These are phyloP conservation scores for Gaertneriomyces semiglobifer DNA, from an alignment of 192 early-diverging fungal species.

Conservation along the genomic window DNA sequence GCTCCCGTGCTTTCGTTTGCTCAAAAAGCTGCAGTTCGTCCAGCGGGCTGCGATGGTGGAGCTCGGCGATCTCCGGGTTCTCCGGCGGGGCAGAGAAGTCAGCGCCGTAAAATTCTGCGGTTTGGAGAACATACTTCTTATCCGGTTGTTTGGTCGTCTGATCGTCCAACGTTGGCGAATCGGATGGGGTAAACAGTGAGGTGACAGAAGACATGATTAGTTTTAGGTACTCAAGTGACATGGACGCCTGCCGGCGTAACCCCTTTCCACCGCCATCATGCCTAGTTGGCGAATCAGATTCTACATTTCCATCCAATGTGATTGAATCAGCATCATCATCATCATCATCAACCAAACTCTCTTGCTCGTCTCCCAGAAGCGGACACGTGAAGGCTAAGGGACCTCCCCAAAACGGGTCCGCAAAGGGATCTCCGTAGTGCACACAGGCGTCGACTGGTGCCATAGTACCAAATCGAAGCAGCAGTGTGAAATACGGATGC, in stretches of 20 bases:
- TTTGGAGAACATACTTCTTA: conserved; percentile 27
- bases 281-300: not conserved
- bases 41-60: conserved; percentile 2
- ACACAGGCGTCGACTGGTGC: conserved; percentile 14
- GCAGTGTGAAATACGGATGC: too few relatives aligned
- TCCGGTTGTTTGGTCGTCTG: conserved; percentile 17
- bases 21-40: conserved; percentile 15
- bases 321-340: not conserved
- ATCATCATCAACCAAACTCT: not conserved
- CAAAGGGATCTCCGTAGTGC: conserved; percentile 3
- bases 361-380: not conserved
- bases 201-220: conserved; percentile 11
- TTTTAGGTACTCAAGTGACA: conserved; percentile 4
- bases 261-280: not conserved
- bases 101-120: conserved; percentile 40
- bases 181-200: conserved; percentile 2
- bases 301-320: not conserved
- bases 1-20: conserved; percentile 12
- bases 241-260: conserved; percentile 3
- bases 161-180: not conserved
- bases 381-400: not conserved
- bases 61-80: conserved; percentile 12
- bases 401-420: not conserved
- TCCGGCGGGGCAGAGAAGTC: conserved; percentile 34
- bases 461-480: conserved; percentile 1